These are phyloP conservation scores for Bidens hawaiensis DNA, from an alignment of 140 eudicot genomes.

Conservation along the genomic window DNA sequence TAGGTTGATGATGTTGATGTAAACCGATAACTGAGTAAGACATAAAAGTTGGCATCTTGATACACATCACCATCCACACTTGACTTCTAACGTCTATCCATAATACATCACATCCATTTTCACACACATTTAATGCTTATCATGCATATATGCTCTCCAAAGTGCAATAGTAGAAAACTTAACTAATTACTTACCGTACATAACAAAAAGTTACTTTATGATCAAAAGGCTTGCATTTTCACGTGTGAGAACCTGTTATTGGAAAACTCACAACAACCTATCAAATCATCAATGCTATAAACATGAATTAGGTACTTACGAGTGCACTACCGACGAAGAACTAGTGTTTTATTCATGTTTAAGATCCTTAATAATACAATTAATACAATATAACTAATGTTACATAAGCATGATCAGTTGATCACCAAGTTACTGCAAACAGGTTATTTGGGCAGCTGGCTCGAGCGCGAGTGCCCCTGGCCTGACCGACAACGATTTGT, in stretches of 20 bases:
- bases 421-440: background rate
- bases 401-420: background rate
- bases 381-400: background rate
- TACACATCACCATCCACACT: background rate
- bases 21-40: background rate
- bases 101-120: background rate
- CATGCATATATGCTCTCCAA: no score
- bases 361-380: background rate
- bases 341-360: background rate
- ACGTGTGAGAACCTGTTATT: no score
- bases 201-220: no score
- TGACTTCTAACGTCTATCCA: background rate
- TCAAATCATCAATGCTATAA: background rate
- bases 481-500: conserved; percentile 23
- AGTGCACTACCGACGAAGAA: background rate
- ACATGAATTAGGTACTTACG: background rate
- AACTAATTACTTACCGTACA: no score
- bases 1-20: background rate
- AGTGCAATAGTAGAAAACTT: background rate
- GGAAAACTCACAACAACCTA: no score
- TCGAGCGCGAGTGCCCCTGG: conserved; percentile 1
- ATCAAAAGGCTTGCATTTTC: background rate
- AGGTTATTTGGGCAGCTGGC: background rate
- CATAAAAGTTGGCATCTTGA: background rate
- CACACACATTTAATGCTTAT: background rate